phyloP scores from a whole-genome alignment of 2,329 filamentous ascomycete species.

The Basipetospora chlamydospora region DNA sequence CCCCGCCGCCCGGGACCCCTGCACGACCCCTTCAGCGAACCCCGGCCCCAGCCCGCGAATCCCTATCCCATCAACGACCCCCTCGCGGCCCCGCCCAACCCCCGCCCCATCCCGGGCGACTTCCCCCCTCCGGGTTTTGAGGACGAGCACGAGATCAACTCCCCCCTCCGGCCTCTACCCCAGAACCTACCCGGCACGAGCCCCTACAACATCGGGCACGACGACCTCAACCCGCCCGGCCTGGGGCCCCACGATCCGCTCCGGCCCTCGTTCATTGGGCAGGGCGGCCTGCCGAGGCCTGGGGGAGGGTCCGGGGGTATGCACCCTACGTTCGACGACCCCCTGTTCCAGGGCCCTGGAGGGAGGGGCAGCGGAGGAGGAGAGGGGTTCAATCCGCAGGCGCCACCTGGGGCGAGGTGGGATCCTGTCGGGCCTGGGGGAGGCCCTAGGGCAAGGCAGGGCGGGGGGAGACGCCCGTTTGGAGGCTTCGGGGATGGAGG shows the following conservation, averaged over 20 bases:
- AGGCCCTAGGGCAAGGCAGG: constrained; percentile 28
- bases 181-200: constrained; percentile 27
- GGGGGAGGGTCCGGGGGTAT: constrained; percentile 55
- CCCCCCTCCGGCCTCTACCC: constrained; percentile 38
- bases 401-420: constrained; percentile 79
- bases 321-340: constrained; percentile 92
- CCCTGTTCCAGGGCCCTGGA: constrained; percentile 15
- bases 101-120: constrained; percentile 48
- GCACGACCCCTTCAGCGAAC: constrained; percentile 44
- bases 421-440: constrained; percentile 69
- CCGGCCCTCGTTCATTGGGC: constrained; percentile 48
- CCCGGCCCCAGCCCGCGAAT: constrained; percentile 44
- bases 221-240: constrained; percentile 77
- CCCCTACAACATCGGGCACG: constrained; percentile 61
- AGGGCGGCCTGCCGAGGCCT: constrained; percentile 34
- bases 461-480: constrained; percentile 20
- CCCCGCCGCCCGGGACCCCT: constrained; percentile 18
- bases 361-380: constrained; percentile 20
- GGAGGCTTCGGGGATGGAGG: constrained; percentile 16
- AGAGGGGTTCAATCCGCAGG: constrained; percentile 46
- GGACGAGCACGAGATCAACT: constrained; percentile 75
- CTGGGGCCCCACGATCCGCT: constrained; percentile 77
- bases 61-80: constrained; percentile 54
- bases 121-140: constrained; percentile 85
- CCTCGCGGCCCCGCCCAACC: constrained; percentile 33